These are phyloP conservation scores for Borovskyia barvae DNA, from an alignment of 208 protist species.

Conservation along the genomic window DNA sequence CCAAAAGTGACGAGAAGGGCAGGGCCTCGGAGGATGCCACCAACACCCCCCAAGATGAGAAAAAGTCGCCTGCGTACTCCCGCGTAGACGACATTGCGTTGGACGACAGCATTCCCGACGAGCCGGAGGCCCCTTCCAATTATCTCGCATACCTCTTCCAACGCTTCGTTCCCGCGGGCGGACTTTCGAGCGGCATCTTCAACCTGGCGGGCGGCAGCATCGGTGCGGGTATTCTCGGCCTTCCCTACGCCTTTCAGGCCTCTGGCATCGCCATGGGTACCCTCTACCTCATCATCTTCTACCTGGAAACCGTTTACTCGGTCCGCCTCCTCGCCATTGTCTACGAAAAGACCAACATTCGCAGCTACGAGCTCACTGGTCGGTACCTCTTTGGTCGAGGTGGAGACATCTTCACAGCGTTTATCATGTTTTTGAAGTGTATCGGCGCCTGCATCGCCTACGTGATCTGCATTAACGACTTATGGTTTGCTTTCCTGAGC, in stretches of 20 bases:
- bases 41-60: too few species aligned
- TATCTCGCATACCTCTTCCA: background rate
- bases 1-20: too few species aligned
- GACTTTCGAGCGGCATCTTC: slow-evolving; percentile 53
- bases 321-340: slow-evolving; percentile 47
- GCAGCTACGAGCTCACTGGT: slow-evolving; percentile 64
- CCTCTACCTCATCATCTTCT: slow-evolving; percentile 58
- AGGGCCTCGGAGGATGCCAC: too few species aligned
- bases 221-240: slow-evolving; percentile 63
- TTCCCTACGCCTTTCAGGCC: slow-evolving; percentile 58
- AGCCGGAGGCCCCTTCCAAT: background rate
- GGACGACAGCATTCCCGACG: background rate
- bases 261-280: slow-evolving; percentile 66
- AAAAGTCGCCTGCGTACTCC: too few species aligned
- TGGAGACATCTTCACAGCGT: slow-evolving; percentile 52
- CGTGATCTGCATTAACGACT: slow-evolving; percentile 57
- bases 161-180: slow-evolving; percentile 37
- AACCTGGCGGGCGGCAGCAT: slow-evolving; percentile 69
- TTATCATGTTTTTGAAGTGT: slow-evolving; percentile 77
- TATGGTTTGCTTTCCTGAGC: slow-evolving; percentile 47
- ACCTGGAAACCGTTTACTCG: slow-evolving; percentile 69
- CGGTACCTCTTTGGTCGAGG: slow-evolving; percentile 46
- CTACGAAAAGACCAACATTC: slow-evolving; percentile 46
- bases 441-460: slow-evolving; percentile 76
- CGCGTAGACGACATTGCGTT: background rate